Conservation (phyloP, 148 eudicot genomes). For the Chenopodium berlandieri region DNA sequence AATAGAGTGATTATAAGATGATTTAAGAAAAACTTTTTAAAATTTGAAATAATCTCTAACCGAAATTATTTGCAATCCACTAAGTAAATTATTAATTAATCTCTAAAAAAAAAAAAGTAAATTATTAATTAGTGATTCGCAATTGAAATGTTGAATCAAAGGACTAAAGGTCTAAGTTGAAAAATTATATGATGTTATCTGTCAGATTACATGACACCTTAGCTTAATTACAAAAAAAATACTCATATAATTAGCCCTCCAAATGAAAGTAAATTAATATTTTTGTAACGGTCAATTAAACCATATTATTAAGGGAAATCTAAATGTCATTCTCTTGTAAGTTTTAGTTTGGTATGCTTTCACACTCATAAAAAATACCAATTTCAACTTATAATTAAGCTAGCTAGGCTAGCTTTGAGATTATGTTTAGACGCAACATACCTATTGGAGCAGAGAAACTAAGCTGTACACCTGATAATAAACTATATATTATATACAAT, state of each 20-base stretch:
- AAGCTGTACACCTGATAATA: slow-evolving; percentile 19
- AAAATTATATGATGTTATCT: background rate
- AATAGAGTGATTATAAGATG: no score
- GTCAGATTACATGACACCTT: no score
- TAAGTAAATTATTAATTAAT: background rate
- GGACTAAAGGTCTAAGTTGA: background rate
- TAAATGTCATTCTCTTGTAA: background rate
- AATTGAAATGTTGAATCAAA: background rate
- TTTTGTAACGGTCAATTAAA: background rate
- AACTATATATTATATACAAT: background rate
- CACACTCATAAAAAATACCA: background rate
- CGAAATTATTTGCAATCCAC: background rate
- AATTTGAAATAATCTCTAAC: background rate
- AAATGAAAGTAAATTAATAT: no score
- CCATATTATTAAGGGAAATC: background rate
- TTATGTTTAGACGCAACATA: slow-evolving; percentile 18
- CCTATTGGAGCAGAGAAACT: slow-evolving; percentile 25
- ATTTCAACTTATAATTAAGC: background rate
- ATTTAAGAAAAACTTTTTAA: no score
- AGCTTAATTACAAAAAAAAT: no score
- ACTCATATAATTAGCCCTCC: no score
- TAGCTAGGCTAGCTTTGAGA: background rate
- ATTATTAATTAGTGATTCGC: no score
- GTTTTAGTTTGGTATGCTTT: background rate
- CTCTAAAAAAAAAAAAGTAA: background rate